These are phyloP conservation scores for Metarhizium album DNA, from an alignment of 2,329 filamentous ascomycete genomes.

Conservation along the genomic window DNA sequence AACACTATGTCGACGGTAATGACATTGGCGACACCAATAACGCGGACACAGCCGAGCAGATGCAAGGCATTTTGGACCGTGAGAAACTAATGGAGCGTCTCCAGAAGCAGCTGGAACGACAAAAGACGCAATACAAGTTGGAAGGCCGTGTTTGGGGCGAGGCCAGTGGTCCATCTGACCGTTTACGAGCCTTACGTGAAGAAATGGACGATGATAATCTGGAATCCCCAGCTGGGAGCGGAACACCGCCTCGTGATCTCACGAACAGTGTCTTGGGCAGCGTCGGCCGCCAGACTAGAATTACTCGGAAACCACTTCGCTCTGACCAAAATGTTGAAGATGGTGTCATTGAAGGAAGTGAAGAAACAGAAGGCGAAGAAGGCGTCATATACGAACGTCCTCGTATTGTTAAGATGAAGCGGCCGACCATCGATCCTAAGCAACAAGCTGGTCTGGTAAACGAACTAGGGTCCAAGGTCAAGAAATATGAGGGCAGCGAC, in stretches of 20 bases:
- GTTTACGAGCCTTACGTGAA: conserved; percentile 81
- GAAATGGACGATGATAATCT: conserved; percentile 66
- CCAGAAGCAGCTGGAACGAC: conserved; percentile 89
- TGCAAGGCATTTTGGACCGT: conserved; percentile 88
- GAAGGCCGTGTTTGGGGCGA: conserved; percentile 89
- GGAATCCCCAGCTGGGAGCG: conserved; percentile 36
- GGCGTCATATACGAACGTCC: conserved; percentile 67
- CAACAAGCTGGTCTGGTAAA: conserved; percentile 54
- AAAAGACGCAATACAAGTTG: conserved; percentile 95
- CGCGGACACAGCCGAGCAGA: conserved; percentile 59
- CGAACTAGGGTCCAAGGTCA: conserved; percentile 68
- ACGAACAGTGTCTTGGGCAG: conserved; percentile 65
- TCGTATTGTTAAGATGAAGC: conserved; percentile 65
- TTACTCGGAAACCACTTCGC: conserved; percentile 43
- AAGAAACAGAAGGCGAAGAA: conserved; percentile 40
- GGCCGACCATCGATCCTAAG: conserved; percentile 55
- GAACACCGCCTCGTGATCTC: conserved; percentile 50
- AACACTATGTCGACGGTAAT: conserved; percentile 5
- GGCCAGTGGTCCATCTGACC: conserved; percentile 74
- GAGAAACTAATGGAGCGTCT: conserved; percentile 87
- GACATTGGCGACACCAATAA: conserved; percentile 32
- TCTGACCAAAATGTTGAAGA: conserved; percentile 21
- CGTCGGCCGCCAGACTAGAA: conserved; percentile 50
- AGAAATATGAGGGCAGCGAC: conserved; percentile 62
- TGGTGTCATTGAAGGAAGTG: conserved; percentile 35